Conservation (phyloP, 2,329 filamentous ascomycete genomes). For the Stemphylium lycopersici region DNA sequence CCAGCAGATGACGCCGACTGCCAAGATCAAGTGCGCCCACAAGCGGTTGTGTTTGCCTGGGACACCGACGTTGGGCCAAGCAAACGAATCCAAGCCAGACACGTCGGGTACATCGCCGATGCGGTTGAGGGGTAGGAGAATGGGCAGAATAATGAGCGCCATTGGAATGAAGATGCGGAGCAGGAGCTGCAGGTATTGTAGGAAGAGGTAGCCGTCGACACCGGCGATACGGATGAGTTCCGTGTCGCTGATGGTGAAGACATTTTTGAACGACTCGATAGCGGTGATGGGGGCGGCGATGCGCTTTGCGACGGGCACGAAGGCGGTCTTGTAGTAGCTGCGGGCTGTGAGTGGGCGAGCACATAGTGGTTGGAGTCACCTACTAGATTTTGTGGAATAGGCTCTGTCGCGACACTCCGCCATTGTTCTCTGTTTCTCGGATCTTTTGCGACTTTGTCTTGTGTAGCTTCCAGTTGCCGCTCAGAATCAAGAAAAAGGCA, state of each 20-base stretch:
- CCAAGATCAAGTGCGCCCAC: conserved; percentile 84
- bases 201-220: conserved; percentile 95
- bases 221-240: conserved; percentile 95
- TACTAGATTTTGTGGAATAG: conserved; percentile 49
- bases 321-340: conserved; percentile 49
- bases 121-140: conserved; percentile 85
- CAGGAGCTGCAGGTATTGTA: conserved; percentile 85
- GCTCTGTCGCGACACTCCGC: conserved; percentile 37
- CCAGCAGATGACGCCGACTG: conserved; percentile 78
- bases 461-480: conserved; percentile 46
- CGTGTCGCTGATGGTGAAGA: conserved; percentile 73
- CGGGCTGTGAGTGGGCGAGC: conserved; percentile 20
- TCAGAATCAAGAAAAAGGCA: conserved; percentile 42
- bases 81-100: conserved; percentile 71
- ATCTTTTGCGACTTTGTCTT: conserved; percentile 25
- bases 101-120: conserved; percentile 66
- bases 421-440: conserved; percentile 16
- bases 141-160: conserved; percentile 76
- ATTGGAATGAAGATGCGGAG: conserved; percentile 92
- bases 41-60: conserved; percentile 70
- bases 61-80: conserved; percentile 81
- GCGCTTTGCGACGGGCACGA: conserved; percentile 44
- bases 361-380: conserved; percentile 4
- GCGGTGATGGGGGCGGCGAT: conserved; percentile 44
- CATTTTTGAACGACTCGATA: conserved; percentile 49